Evolutionary conservation across 2,329 filamentous ascomycete genomes (phyloP).

Genomic region (Xylariaceae sp.): DNA sequence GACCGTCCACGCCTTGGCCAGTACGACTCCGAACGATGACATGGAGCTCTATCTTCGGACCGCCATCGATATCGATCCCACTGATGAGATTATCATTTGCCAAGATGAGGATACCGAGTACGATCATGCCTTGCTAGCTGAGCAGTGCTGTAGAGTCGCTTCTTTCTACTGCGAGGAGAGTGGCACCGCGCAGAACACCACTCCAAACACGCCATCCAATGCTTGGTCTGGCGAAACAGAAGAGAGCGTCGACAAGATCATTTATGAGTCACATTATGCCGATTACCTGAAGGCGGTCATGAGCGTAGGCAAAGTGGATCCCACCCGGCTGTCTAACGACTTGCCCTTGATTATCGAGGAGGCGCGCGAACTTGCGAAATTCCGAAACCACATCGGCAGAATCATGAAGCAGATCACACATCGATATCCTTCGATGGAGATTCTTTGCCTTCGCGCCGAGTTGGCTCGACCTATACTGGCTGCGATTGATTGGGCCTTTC

Average conservation of each 20-base stretch:
- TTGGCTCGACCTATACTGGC: slow-evolving; percentile 32
- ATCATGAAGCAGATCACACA: slow-evolving; percentile 37
- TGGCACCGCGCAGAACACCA: neutral
- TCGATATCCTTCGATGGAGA: slow-evolving; percentile 36
- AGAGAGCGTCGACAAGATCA: slow-evolving; percentile 30
- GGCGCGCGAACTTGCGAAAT: slow-evolving; percentile 28
- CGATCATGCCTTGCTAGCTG: slow-evolving; percentile 27
- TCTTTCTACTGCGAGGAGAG: slow-evolving; percentile 26
- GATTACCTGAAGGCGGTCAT: slow-evolving; percentile 30
- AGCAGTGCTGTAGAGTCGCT: slow-evolving; percentile 36
- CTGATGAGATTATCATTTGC: slow-evolving; percentile 33
- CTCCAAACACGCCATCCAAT: neutral
- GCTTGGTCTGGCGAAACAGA: slow-evolving; percentile 25
- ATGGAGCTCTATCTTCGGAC: slow-evolving; percentile 31
- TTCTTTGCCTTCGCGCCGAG: slow-evolving; percentile 33
- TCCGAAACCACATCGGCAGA: slow-evolving; percentile 33
- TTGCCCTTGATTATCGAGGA: slow-evolving; percentile 31
- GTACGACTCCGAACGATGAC: slow-evolving; percentile 29
- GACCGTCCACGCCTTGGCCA: slow-evolving; percentile 26
- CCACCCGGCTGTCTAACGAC: slow-evolving; percentile 20
- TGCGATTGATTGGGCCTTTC: slow-evolving; percentile 31
- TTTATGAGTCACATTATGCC: slow-evolving; percentile 32
- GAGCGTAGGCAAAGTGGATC: slow-evolving; percentile 20
- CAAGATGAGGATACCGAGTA: slow-evolving; percentile 1
- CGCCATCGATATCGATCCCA: slow-evolving; percentile 38